These are phyloP conservation scores for Suillus plorans DNA, from an alignment of 768 basidiomycete genomes.

Conservation along the genomic window DNA sequence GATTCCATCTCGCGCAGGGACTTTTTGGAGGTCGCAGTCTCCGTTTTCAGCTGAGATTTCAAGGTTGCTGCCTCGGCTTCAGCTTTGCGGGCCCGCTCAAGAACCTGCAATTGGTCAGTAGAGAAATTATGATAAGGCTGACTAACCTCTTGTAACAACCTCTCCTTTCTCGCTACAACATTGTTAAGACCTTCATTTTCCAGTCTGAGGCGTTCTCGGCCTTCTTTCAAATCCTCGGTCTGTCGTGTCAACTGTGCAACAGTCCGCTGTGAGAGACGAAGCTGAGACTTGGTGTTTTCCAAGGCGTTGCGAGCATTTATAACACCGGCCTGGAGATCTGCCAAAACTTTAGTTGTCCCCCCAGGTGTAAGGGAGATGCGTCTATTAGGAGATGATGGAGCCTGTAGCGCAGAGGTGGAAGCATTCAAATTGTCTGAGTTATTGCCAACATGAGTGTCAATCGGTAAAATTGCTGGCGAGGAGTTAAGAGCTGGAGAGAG, in stretches of 20 bases:
- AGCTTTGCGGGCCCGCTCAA: constrained; percentile 84
- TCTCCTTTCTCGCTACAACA: constrained; percentile 84
- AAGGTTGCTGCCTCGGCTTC: constrained; percentile 71
- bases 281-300: constrained; percentile 83
- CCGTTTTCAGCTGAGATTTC: constrained; percentile 71
- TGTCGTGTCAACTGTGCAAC: constrained; percentile 84
- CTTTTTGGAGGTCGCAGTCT: constrained; percentile 72
- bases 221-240: constrained; percentile 88
- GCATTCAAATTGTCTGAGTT: constrained; percentile 30
- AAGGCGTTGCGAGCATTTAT: constrained; percentile 75
- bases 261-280: constrained; percentile 76
- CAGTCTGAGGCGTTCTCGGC: constrained; percentile 72
- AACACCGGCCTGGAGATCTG: constrained; percentile 84
- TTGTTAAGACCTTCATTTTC: constrained; percentile 90
- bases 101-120: constrained; percentile 43
- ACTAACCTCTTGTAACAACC: constrained; percentile 78
- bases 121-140: background rate
- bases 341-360: constrained; percentile 84
- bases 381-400: constrained; percentile 51
- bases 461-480: constrained; percentile 27
- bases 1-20: constrained; percentile 79
- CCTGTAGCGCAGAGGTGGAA: constrained; percentile 38
- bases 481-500: constrained; percentile 37
- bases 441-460: constrained; percentile 35
- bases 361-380: constrained; percentile 66